These are phyloP conservation scores for Mucor piriformis DNA, from an alignment of 371 early-diverging fungal genomes.

Conservation along the genomic window DNA sequence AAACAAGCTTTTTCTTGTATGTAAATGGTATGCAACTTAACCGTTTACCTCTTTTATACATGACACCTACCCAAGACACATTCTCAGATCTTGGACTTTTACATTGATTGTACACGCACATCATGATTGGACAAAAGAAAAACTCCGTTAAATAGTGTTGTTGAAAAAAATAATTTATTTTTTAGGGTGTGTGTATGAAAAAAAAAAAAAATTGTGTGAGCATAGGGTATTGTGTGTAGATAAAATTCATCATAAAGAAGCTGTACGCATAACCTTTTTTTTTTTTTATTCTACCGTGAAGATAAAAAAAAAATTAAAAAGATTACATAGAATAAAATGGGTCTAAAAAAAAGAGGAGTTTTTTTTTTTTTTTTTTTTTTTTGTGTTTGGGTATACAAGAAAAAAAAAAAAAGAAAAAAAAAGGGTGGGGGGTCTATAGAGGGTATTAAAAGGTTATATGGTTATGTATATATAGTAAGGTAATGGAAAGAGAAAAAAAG, in stretches of 20 bases:
- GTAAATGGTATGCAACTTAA: too few species aligned
- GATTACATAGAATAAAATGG: too few species aligned
- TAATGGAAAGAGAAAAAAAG: not conserved
- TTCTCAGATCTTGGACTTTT: too few species aligned
- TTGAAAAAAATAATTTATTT: too few species aligned
- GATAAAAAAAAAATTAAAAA: not conserved
- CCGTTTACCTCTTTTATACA: too few species aligned
- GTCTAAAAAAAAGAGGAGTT: not conserved
- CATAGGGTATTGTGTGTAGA: not conserved
- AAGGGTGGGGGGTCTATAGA: slow-evolving; percentile 4
- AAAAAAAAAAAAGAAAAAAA: not conserved
- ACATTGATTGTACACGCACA: too few species aligned
- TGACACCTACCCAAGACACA: too few species aligned
- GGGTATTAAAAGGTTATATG: slow-evolving; percentile 9
- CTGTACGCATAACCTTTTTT: not conserved
- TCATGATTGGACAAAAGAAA: too few species aligned
- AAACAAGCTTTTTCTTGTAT: too few species aligned
- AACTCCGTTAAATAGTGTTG: too few species aligned
- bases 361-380: not conserved
- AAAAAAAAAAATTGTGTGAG: not conserved
- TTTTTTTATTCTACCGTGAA: not conserved
- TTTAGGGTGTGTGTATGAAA: too few species aligned
- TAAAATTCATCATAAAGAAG: slow-evolving; percentile 12
- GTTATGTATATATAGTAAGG: too few species aligned
- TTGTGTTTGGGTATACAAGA: slow-evolving; percentile 15